Evolutionary conservation across 106 monocot species (phyloP), one percentile per base, ranked within the genome.

Genomic region (Vanilla planifolia): DNA sequence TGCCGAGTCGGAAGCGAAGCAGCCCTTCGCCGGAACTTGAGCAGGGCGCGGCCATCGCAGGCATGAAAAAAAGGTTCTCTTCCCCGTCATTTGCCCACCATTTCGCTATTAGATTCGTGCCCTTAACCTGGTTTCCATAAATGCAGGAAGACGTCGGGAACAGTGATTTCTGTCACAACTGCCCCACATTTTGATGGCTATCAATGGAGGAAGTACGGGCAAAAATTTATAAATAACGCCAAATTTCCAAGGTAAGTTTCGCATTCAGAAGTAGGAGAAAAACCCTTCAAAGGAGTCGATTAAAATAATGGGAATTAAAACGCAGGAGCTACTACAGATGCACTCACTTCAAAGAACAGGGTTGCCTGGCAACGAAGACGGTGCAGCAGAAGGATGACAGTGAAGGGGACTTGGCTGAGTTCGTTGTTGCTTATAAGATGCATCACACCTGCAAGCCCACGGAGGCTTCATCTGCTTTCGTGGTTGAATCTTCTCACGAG

Each of bases 171-270:
- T n/a, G 25, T 50, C 16, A 75, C 75, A 3, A 37, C 47, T 21
- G 68, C 53, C 8, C 75, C 75, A 1, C 59, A 63, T 30, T 30
- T 60, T 37, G 75, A 75, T 57, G 75, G 75, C 8, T 47, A 75
- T 57, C 68, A 68, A 56, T 75, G 75, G 75, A 62, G 75, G 23
- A 75, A 75, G 48, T 75, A 75, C 20, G 75, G 75, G 29, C 62
- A 67, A 48, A 75, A 75, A 63, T 32, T 47, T 3, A 68, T 75
- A 20, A 20, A 19, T 9, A 63, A 39, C 26, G 62, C 75, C 16
- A 48, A 46, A 28, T 63, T 33, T 56, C 75, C 75, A 55, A 75
- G 75, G 75, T 69, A 19, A 19, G 44, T 20, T 5, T 2, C 42
- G 9, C 42, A 42, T 23, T 43, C 26, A 43, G 2, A n/a, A n/a